A percentile compares a stretch with the other conserved stretches of the same genome.
phyloP scores from a whole-genome alignment of 176 grass and related monocot species.

The Poa annua region DNA sequence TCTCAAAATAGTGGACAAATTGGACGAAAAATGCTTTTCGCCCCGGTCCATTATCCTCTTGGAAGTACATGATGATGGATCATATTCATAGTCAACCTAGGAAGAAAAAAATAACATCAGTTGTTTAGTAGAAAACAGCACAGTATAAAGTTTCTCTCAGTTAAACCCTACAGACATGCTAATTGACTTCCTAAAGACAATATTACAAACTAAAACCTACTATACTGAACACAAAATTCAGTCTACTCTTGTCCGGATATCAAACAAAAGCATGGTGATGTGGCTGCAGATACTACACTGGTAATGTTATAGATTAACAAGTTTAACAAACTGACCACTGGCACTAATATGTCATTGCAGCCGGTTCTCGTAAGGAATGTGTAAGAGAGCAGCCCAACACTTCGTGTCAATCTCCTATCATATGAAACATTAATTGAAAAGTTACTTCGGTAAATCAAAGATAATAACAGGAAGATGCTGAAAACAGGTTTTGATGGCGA shows the following conservation, averaged over 20 bases:
- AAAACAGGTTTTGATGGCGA: not conserved
- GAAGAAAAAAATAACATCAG: slow-evolving; percentile 22
- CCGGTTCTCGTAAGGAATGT: slow-evolving; percentile 66
- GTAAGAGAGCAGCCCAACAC: slow-evolving; percentile 77
- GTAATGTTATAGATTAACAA: not conserved
- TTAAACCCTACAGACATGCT: slow-evolving; percentile 21
- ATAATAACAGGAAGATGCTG: slow-evolving; percentile 29
- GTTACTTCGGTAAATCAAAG: not conserved
- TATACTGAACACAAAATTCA: slow-evolving; percentile 27
- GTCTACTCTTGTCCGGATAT: not conserved
- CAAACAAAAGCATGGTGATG: slow-evolving; percentile 4
- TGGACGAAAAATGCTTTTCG: slow-evolving; percentile 61
- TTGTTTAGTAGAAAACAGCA: slow-evolving; percentile 32
- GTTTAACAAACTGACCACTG: slow-evolving; percentile 56
- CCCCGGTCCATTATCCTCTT: slow-evolving; percentile 48
- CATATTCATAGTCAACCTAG: slow-evolving; percentile 81
- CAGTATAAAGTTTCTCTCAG: slow-evolving; percentile 7
- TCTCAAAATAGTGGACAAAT: slow-evolving; percentile 64
- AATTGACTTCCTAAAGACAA: slow-evolving; percentile 6
- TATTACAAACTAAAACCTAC: slow-evolving; percentile 25
- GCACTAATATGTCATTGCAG: slow-evolving; percentile 67
- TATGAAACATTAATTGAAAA: slow-evolving; percentile 3
- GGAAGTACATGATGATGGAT: slow-evolving; percentile 46
- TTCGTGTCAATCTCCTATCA: slow-evolving; percentile 62
- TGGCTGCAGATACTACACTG: slow-evolving; percentile 9